phyloP scores from a whole-genome alignment of 2,329 filamentous ascomycete species.

The Calonectria pauciramosa region DNA sequence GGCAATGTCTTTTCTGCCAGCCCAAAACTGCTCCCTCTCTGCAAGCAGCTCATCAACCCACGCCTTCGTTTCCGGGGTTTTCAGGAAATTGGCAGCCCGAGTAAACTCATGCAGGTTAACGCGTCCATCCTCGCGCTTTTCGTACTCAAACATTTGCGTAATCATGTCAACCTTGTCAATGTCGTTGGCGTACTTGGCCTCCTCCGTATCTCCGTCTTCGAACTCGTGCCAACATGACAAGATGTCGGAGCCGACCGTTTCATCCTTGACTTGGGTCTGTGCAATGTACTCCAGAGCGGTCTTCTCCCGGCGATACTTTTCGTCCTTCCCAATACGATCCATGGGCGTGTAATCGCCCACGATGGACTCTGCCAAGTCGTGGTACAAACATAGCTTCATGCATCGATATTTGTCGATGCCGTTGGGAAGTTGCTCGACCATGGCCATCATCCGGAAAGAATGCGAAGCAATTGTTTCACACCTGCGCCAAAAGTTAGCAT shows the following conservation, averaged over 20 bases:
- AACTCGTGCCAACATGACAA: constrained; percentile 86
- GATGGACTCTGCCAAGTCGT: constrained; percentile 96
- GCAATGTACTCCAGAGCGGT: constrained; percentile 94
- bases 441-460: constrained; percentile 99
- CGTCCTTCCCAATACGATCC: constrained; percentile 85
- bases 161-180: constrained; percentile 97
- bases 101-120: constrained; percentile 89
- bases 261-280: constrained; percentile 77
- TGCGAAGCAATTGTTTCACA: constrained; percentile 97
- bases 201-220: constrained; percentile 85
- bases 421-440: constrained; percentile 89
- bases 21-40: constrained; percentile 83
- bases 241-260: constrained; percentile 52
- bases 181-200: constrained; percentile 93
- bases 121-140: constrained; percentile 74
- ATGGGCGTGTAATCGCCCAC: constrained; percentile 98
- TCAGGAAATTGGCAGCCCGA: constrained; percentile 80
- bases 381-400: constrained; percentile 94
- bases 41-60: constrained; percentile 84
- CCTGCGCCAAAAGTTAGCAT: constrained; percentile 41
- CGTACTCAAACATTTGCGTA: constrained; percentile 96
- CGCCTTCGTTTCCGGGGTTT: constrained; percentile 80
- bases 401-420: constrained; percentile 82
- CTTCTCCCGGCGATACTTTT: constrained; percentile 89
- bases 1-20: background rate